These are phyloP conservation scores for Mortierella sp. DNA, from an alignment of 371 early-diverging fungal genomes.

Conservation along the genomic window DNA sequence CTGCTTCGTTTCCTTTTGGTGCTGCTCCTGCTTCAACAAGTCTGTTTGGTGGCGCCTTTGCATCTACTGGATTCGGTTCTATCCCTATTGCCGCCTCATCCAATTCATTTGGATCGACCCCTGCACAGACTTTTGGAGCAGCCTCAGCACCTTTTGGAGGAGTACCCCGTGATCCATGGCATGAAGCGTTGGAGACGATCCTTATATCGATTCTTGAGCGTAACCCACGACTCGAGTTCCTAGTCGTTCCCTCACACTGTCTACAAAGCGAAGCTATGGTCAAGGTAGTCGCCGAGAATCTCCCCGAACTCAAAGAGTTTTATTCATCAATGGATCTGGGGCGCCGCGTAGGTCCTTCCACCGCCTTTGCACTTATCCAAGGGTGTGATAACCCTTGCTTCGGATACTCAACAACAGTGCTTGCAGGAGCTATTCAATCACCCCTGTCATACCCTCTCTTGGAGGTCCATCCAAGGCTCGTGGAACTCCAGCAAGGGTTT, in stretches of 20 bases:
- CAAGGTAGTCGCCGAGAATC: background rate
- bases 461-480: background rate
- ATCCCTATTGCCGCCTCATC: background rate
- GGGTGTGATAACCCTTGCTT: background rate
- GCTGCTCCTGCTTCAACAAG: background rate
- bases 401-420: background rate
- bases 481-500: background rate
- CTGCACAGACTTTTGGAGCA: background rate
- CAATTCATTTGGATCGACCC: background rate
- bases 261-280: background rate
- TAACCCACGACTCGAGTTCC: background rate
- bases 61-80: background rate
- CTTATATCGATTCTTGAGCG: background rate
- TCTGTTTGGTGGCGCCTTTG: background rate
- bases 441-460: background rate
- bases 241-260: background rate
- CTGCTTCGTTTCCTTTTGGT: background rate
- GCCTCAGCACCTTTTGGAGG: no score
- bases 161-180: background rate
- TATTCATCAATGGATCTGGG: background rate
- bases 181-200: background rate
- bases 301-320: background rate
- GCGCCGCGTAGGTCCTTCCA: background rate
- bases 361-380: no score
- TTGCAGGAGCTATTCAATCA: background rate